Evolutionary conservation across 208 protist species (phyloP).

Genomic region (Crithidia mellificae): DNA sequence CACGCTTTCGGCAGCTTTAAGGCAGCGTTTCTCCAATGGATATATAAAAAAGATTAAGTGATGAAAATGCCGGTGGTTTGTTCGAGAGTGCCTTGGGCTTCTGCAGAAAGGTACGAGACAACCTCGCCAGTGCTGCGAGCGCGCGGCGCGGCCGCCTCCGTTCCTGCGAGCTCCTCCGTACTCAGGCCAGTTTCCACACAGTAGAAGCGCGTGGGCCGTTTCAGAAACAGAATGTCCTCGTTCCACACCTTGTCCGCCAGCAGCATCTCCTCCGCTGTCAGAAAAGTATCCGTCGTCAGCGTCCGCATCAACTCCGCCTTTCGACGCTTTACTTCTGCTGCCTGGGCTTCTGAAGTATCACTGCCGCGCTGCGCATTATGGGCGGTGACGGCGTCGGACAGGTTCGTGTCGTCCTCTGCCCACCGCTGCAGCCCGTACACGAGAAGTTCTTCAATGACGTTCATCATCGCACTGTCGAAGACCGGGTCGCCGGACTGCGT

Average conservation of each 20-base stretch:
- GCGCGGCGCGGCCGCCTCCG: slow-evolving; percentile 20
- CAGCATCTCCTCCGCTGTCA: slow-evolving; percentile 61
- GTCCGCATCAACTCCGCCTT: slow-evolving; percentile 6
- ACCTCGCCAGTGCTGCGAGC: slow-evolving; percentile 23
- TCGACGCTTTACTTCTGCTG: slow-evolving; percentile 17
- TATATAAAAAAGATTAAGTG: no score
- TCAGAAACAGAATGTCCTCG: slow-evolving; percentile 66
- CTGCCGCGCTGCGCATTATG: slow-evolving; percentile 12
- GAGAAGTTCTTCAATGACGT: slow-evolving; percentile 68
- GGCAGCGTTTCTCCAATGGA: no score
- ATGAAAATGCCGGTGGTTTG: slow-evolving; percentile 34
- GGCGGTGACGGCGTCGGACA: background rate
- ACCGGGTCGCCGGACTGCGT: slow-evolving; percentile 64
- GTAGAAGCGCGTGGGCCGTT: slow-evolving; percentile 76
- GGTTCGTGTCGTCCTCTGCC: slow-evolving; percentile 13
- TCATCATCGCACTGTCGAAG: slow-evolving; percentile 80
- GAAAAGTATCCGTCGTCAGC: slow-evolving; percentile 30
- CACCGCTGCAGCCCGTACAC: slow-evolving; percentile 36
- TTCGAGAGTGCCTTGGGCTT: slow-evolving; percentile 13
- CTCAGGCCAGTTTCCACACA: slow-evolving; percentile 54
- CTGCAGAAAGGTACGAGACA: slow-evolving; percentile 25
- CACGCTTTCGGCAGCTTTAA: no score
- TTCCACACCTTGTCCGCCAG: slow-evolving; percentile 68
- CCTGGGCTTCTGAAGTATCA: background rate
- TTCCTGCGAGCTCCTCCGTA: slow-evolving; percentile 45